phyloP scores from a whole-genome alignment of 371 early-diverging fungal genomes.

The Dentiscutata heterogama region DNA sequence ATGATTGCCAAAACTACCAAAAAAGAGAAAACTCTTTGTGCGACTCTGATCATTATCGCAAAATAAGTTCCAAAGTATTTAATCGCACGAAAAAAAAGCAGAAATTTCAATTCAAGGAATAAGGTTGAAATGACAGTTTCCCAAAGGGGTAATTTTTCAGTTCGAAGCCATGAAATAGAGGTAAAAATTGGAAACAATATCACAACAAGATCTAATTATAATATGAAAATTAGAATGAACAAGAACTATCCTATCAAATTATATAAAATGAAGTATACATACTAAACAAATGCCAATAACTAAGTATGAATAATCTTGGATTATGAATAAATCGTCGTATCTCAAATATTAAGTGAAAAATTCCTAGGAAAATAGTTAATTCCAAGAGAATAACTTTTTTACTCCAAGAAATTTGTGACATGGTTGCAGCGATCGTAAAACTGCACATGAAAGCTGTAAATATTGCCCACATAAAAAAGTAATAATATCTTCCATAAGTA shows the following conservation, averaged over 20 bases:
- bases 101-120: conserved; percentile 6
- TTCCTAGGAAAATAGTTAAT: neutral
- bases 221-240: neutral
- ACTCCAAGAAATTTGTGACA: too few relatives aligned
- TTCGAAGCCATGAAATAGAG: neutral
- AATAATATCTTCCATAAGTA: neutral
- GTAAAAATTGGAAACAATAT: neutral
- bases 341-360: conserved; percentile 13
- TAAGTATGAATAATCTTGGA: neutral
- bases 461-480: neutral
- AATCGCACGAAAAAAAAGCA: neutral
- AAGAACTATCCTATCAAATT: too few relatives aligned
- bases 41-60: conserved; percentile 22
- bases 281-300: conserved; percentile 11
- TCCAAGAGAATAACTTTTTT: neutral
- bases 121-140: neutral
- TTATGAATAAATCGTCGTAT: conserved; percentile 14
- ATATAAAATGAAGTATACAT: neutral
- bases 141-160: too few relatives aligned
- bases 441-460: neutral
- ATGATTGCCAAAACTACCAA: neutral
- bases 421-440: neutral
- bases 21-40: neutral
- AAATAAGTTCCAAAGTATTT: conserved; percentile 14
- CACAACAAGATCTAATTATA: neutral